phyloP scores from a whole-genome alignment of 2,329 filamentous ascomycete species.

The Ophiostoma perfectum region DNA sequence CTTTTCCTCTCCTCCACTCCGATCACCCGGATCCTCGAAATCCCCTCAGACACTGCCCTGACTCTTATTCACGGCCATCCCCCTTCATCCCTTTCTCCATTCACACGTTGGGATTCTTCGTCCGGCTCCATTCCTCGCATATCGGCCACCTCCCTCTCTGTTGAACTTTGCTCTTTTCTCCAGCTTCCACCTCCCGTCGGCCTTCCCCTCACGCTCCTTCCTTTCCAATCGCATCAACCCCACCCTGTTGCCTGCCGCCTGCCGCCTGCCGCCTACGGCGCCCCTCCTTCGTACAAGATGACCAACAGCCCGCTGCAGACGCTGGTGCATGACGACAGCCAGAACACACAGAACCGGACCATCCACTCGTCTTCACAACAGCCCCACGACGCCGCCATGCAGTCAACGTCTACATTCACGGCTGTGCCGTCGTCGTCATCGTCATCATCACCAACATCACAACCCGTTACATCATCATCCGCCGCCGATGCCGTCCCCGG shows the following conservation, averaged over 20 bases:
- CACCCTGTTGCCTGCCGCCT: neutral
- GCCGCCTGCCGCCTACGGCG: neutral
- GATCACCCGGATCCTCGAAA: slow-evolving; percentile 6
- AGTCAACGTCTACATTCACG: neutral
- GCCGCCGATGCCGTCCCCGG: neutral
- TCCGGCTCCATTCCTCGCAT: neutral
- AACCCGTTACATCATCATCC: neutral
- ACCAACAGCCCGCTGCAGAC: slow-evolving; percentile 10
- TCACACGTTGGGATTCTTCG: neutral
- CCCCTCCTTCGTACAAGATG: neutral
- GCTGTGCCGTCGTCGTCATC: neutral
- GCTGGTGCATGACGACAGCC: slow-evolving; percentile 7
- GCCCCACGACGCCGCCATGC: neutral
- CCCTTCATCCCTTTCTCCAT: neutral
- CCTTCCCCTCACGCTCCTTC: neutral
- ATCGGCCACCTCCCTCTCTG: no score
- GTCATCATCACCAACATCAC: neutral
- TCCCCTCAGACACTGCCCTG: slow-evolving; percentile 4
- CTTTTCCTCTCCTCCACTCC: slow-evolving; percentile 8
- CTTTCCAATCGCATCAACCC: slow-evolving; percentile 4
- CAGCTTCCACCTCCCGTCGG: neutral
- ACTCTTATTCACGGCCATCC: neutral
- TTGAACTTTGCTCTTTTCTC: no score
- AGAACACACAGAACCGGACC: neutral
- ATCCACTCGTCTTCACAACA: neutral